Base-by-base conservation (phyloP, 169 alveolate genomes). In the Babesia bovis region DNA sequence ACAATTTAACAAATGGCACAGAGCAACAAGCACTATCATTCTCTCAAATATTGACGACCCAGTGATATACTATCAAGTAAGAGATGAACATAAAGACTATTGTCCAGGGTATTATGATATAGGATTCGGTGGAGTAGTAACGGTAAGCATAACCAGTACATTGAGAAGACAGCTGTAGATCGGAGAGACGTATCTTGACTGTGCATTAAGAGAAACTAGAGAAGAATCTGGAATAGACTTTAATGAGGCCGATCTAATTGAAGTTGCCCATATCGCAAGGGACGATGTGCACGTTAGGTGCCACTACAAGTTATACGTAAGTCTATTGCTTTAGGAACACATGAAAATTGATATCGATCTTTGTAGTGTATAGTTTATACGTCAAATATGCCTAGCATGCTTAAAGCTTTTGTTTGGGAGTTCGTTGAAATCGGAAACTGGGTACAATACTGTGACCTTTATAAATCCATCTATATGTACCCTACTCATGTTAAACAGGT, bases 41-140 rank as follows among this genome's bases (percentile, higher is more conserved):
- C 45, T 81, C 30, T 52, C 89, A 17, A 58, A 74, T 50, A 17
- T 56, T 0, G 28, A 85, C 6, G 89, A 85, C 9, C 77, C 73
- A 41, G 56, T 53, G 42, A 74, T 81, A 26, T 85, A 73, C 78
- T 52, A 63, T 23, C 89, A 85, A 59, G 74, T 69, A 45, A 73
- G 91, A 23, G 82, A 79, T 17, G 79, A 66, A 40, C 56, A 65
- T 26, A 72, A 74, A 49, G 89, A 81, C 53, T 79, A 79, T 40
- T 85, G 83, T 49, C 89, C 89, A 13, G 82, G 87, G 28, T 85
- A 85, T 57, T 81, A 75, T 35, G 77, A 77, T 49, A 36, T 79
- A 28, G 83, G 84, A 4, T 85, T 85, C 57, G 91, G 91, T 6
- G 91, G 91, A 2, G 89, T 85, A 28, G 73, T 85, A 9, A 50